These are phyloP conservation scores for Globisporangium cederbergense DNA, from an alignment of 352 stramenopile species.

Conservation along the genomic window DNA sequence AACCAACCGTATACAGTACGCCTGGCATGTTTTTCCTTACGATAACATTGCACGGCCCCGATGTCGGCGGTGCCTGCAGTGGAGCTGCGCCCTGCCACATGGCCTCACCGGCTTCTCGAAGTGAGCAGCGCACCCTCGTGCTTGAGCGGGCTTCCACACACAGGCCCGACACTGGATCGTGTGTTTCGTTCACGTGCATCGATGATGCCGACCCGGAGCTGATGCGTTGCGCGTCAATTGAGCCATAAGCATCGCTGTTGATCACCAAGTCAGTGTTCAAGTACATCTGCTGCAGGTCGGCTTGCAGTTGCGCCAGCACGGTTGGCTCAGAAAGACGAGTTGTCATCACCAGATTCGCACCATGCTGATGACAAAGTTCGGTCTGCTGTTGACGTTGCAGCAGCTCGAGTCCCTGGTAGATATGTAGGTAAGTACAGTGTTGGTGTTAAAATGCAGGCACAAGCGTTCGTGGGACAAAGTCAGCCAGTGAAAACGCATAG, in stretches of 20 bases:
- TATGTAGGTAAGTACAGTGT: neutral
- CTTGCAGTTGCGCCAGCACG: neutral
- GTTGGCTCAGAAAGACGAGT: neutral
- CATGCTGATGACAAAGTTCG: neutral
- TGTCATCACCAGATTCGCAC: neutral
- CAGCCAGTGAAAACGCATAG: neutral
- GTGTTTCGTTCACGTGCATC: neutral
- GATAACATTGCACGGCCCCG: neutral
- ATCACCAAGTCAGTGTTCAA: neutral
- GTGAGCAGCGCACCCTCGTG: neutral
- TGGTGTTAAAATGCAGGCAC: neutral
- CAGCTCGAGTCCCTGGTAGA: neutral
- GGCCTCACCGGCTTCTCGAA: slow-evolving; percentile 12
- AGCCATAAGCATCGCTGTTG: neutral
- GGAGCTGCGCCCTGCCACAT: slow-evolving; percentile 10
- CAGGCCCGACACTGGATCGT: neutral
- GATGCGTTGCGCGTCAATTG: neutral
- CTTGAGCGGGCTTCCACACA: slow-evolving; percentile 1
- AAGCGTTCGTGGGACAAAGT: too few species aligned
- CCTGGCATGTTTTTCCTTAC: neutral
- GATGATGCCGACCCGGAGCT: neutral
- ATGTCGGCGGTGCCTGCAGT: neutral
- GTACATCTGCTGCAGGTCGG: neutral
- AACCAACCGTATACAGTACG: too few species aligned
- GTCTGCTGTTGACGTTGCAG: neutral